A percentile compares a stretch with the other conserved stretches of the same genome.
These are phyloP conservation scores for Sclerospora graminicola DNA, from an alignment of 352 stramenopile species.

Conservation along the genomic window DNA sequence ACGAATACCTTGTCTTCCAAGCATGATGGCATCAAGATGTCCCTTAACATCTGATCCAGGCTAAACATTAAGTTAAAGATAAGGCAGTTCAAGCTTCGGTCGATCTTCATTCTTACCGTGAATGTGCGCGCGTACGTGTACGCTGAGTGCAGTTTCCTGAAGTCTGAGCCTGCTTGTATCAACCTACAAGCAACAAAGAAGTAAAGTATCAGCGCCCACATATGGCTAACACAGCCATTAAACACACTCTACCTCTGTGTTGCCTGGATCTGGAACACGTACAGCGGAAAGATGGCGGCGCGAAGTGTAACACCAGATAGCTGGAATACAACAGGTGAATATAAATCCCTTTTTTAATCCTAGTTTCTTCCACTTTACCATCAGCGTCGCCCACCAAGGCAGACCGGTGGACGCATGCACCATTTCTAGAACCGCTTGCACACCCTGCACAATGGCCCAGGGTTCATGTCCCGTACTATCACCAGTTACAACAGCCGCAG, in stretches of 20 bases:
- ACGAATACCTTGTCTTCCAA: conserved; percentile 38
- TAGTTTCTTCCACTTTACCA: conserved; percentile 14
- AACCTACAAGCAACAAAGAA: conserved; percentile 18
- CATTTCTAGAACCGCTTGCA: conserved; percentile 46
- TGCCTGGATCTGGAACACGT: conserved; percentile 59
- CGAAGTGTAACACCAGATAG: conserved; percentile 54
- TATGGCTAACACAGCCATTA: too few relatives aligned
- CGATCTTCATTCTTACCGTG: conserved; percentile 26
- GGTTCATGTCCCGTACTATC: conserved; percentile 20
- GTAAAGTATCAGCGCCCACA: neutral
- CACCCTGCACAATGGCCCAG: conserved; percentile 41
- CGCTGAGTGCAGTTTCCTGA: conserved; percentile 53
- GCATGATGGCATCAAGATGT: conserved; percentile 39
- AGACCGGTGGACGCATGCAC: conserved; percentile 57
- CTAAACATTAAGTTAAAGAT: conserved; percentile 21
- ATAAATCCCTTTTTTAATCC: neutral
- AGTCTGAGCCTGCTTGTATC: conserved; percentile 42
- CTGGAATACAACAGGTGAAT: conserved; percentile 10
- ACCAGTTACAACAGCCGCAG: conserved; percentile 14
- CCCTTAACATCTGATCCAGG: conserved; percentile 28
- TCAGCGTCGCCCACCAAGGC: conserved; percentile 67
- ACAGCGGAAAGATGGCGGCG: conserved; percentile 57
- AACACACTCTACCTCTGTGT: conserved; percentile 38
- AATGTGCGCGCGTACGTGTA: conserved; percentile 71
- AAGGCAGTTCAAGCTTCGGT: conserved; percentile 2